A percentile compares a stretch with the other conserved stretches of the same genome.
These are phyloP conservation scores for Raphanus hybrid DNA, from an alignment of 441 rosid genomes.

Conservation along the genomic window DNA sequence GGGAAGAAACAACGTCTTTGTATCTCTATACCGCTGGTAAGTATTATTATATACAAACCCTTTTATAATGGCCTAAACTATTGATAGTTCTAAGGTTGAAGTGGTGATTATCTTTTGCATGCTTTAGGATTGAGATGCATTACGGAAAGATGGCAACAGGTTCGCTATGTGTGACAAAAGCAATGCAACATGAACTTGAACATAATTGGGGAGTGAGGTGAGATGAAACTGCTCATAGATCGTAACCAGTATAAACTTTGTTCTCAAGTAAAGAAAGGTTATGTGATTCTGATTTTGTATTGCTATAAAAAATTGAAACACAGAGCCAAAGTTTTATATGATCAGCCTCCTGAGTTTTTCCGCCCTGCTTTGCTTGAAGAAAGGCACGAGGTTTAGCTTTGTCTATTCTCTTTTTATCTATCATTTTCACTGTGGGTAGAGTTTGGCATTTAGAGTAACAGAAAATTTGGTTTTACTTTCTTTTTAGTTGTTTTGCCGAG, in stretches of 20 bases:
- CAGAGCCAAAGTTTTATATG: constrained; percentile 85
- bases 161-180: constrained; percentile 85
- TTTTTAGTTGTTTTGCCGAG: constrained; percentile 81
- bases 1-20: constrained; percentile 84
- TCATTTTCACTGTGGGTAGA: background rate
- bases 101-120: constrained; percentile 23
- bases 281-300: constrained; percentile 29
- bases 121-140: constrained; percentile 74
- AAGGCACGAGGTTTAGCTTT: constrained; percentile 70
- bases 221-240: constrained; percentile 44
- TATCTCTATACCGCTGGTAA: constrained; percentile 85
- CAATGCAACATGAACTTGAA: constrained; percentile 97
- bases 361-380: constrained; percentile 72
- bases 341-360: constrained; percentile 97
- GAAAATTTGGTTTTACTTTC: constrained; percentile 25
- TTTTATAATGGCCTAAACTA: background rate
- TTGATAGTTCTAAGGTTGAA: constrained; percentile 1
- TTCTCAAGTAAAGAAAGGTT: constrained; percentile 17
- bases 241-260: constrained; percentile 25
- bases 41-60: background rate
- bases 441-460: constrained; percentile 2
- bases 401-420: constrained; percentile 23
- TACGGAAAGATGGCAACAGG: constrained; percentile 91
- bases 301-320: constrained; percentile 29
- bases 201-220: constrained; percentile 98